A percentile compares a stretch with the other conserved stretches of the same genome.
These are phyloP conservation scores for Pseudisothecium myosuroides DNA, from an alignment of 225 moss, liverwort and hornwort species.

Conservation along the genomic window DNA sequence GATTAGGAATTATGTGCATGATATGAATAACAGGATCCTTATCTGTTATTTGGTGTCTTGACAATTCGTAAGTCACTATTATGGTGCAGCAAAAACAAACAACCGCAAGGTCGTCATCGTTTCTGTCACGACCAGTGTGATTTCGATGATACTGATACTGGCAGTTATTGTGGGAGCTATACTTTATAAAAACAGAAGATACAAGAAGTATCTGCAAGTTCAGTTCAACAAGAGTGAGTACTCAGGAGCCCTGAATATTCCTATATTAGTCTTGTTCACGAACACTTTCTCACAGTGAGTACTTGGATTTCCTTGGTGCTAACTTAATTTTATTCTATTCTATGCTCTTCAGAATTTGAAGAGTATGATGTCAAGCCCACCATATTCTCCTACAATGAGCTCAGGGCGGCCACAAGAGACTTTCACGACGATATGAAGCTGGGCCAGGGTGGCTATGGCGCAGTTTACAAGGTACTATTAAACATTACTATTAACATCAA, in stretches of 20 bases:
- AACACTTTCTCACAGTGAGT: no score
- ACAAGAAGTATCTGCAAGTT: background rate
- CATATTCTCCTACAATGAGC: background rate
- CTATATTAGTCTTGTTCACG: background rate
- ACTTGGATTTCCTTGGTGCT: background rate
- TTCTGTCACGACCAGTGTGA: background rate
- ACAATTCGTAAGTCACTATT: background rate
- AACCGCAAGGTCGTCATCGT: background rate
- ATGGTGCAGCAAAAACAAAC: background rate
- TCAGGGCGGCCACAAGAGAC: background rate
- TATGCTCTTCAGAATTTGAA: background rate
- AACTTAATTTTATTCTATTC: background rate
- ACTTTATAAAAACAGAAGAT: background rate
- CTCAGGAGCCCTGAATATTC: background rate
- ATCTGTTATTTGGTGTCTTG: background rate
- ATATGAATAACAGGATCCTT: background rate
- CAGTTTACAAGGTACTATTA: background rate
- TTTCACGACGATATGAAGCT: background rate
- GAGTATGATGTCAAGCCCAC: background rate
- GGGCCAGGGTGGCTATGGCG: slow-evolving; percentile 8
- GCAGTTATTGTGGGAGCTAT: background rate
- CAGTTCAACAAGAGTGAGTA: slow-evolving; percentile 4
- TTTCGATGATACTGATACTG: background rate
- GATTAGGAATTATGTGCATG: background rate
- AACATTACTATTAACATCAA: background rate